These are phyloP conservation scores for Aspergillus calidoustus DNA, from an alignment of 2,329 filamentous ascomycete genomes.

Conservation along the genomic window DNA sequence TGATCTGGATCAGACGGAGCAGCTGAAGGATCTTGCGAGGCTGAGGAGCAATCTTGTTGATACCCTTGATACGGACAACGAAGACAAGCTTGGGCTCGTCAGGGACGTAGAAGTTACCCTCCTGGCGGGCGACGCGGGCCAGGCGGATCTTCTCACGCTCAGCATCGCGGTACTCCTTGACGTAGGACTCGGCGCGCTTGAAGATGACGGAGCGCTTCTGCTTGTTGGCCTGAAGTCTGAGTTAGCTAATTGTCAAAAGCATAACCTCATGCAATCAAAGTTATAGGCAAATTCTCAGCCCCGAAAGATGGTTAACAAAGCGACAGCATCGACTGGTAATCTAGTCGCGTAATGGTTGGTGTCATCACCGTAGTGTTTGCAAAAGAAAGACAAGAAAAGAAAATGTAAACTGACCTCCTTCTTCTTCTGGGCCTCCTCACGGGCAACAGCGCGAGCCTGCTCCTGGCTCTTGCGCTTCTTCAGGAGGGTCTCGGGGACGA, in stretches of 20 bases:
- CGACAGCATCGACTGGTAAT: slow-evolving; percentile 93
- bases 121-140: slow-evolving; percentile 83
- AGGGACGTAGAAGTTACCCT: slow-evolving; percentile 91
- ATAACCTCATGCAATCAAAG: slow-evolving; percentile 21
- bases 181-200: slow-evolving; percentile 99
- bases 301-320: slow-evolving; percentile 61
- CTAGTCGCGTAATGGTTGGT: slow-evolving; percentile 90
- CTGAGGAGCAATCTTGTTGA: slow-evolving; percentile 99
- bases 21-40: slow-evolving; percentile 99
- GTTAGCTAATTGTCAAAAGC: slow-evolving; percentile 32
- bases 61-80: slow-evolving; percentile 99
- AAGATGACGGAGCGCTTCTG: slow-evolving; percentile 98
- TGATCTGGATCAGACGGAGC: slow-evolving; percentile 99
- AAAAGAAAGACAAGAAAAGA: slow-evolving; percentile 24
- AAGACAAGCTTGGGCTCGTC: slow-evolving; percentile 97
- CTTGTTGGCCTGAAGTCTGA: slow-evolving; percentile 79
- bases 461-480: slow-evolving; percentile 99
- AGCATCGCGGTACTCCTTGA: slow-evolving; percentile 97
- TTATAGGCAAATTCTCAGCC: slow-evolving; percentile 68
- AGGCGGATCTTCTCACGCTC: slow-evolving; percentile 99
- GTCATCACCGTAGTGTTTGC: slow-evolving; percentile 72
- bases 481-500: slow-evolving; percentile 98
- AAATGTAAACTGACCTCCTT: slow-evolving; percentile 74
- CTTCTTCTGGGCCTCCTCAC: slow-evolving; percentile 79
- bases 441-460: slow-evolving; percentile 92